Conservation (phyloP, 2,329 filamentous ascomycete genomes). For the Tolypocladium capitatum region DNA sequence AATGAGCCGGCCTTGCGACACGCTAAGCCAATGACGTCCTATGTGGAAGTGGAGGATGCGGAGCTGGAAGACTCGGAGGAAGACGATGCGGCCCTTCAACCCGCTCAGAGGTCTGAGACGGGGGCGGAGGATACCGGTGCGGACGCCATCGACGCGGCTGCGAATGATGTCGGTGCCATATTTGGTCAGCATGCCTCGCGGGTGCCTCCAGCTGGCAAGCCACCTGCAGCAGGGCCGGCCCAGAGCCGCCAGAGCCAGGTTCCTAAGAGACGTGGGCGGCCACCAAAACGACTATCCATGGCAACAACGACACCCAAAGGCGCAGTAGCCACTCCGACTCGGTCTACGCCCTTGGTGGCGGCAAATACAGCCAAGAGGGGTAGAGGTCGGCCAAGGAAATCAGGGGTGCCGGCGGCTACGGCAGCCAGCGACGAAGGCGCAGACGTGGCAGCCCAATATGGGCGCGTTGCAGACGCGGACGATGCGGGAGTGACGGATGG, state of each 20-base stretch:
- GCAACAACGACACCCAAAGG: slow-evolving; percentile 1
- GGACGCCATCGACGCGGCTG: slow-evolving; percentile 29
- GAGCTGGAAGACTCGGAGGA: slow-evolving; percentile 28
- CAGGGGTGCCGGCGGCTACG: background rate
- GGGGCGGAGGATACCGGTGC: slow-evolving; percentile 2
- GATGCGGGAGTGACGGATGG: slow-evolving; percentile 5
- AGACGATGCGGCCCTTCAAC: slow-evolving; percentile 22
- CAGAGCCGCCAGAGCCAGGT: background rate
- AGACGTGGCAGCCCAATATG: background rate
- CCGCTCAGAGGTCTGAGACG: background rate
- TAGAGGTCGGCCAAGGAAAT: slow-evolving; percentile 16
- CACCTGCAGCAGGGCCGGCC: background rate
- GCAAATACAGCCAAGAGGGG: slow-evolving; percentile 6
- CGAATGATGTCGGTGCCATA: slow-evolving; percentile 18
- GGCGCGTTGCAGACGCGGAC: background rate
- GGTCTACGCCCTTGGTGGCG: slow-evolving; percentile 1
- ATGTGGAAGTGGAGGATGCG: slow-evolving; percentile 32
- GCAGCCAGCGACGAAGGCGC: background rate
- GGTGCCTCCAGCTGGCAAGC: background rate
- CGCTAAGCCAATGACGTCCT: slow-evolving; percentile 37
- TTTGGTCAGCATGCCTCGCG: slow-evolving; percentile 5
- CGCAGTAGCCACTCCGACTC: background rate
- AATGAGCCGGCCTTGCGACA: slow-evolving; percentile 37
- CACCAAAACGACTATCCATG: slow-evolving; percentile 14
- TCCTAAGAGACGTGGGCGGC: slow-evolving; percentile 16